Conservation (phyloP, 768 basidiomycete genomes). For the Tulasnella sp. region DNA sequence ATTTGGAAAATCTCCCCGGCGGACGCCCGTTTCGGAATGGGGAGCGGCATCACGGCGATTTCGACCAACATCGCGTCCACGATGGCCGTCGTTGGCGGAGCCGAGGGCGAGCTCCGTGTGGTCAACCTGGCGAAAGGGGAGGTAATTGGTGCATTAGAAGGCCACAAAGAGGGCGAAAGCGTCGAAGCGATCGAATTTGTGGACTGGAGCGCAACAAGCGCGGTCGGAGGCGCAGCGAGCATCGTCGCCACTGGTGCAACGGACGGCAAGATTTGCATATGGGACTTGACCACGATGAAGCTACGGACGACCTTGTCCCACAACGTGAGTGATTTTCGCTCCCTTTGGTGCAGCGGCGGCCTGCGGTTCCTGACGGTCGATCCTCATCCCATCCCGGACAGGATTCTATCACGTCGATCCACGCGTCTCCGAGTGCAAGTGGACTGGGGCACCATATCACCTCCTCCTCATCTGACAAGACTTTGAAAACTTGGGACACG, state of each 20-base stretch:
- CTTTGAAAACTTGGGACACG: conserved; percentile 85
- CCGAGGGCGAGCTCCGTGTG: conserved; percentile 73
- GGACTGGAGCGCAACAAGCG: conserved; percentile 50
- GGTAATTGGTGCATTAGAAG: conserved; percentile 62
- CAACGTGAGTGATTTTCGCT: conserved; percentile 42
- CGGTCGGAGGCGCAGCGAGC: conserved; percentile 31
- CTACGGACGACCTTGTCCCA: conserved; percentile 74
- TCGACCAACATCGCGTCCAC: conserved; percentile 79
- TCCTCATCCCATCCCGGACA: conserved; percentile 28
- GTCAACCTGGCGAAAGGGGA: conserved; percentile 81
- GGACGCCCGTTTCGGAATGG: conserved; percentile 66
- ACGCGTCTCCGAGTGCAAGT: conserved; percentile 63
- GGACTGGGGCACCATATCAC: conserved; percentile 52
- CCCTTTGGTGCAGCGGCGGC: not conserved
- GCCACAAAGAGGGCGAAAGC: conserved; percentile 79
- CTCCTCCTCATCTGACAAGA: conserved; percentile 78
- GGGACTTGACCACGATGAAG: conserved; percentile 85
- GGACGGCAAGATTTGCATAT: conserved; percentile 88
- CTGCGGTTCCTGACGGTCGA: not conserved
- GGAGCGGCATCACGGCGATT: conserved; percentile 70
- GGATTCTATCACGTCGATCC: conserved; percentile 79
- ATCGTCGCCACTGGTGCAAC: conserved; percentile 80
- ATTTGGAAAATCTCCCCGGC: conserved; percentile 65
- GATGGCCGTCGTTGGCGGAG: conserved; percentile 83
- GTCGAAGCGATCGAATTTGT: conserved; percentile 80